These are phyloP conservation scores for Penicillium sp. DNA, from an alignment of 2,329 filamentous ascomycete species.

Conservation along the genomic window DNA sequence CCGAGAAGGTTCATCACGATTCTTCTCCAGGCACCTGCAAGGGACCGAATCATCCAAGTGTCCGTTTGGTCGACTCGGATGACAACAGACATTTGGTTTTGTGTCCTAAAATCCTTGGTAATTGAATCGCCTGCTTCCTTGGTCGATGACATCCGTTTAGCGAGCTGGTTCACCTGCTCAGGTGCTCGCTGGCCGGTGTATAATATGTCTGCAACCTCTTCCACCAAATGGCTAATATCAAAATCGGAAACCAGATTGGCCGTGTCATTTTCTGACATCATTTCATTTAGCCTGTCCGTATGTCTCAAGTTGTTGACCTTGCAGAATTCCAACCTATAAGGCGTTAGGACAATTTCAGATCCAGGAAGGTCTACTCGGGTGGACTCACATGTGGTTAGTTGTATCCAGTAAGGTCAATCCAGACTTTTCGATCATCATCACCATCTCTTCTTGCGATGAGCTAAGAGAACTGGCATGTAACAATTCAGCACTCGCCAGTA, in stretches of 20 bases:
- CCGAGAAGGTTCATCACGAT: slow-evolving; percentile 41
- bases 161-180: slow-evolving; percentile 12
- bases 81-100: slow-evolving; percentile 26
- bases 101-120: not conserved
- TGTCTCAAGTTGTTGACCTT: slow-evolving; percentile 35
- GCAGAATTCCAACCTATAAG: slow-evolving; percentile 32
- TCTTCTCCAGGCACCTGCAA: slow-evolving; percentile 33
- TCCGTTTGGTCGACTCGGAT: slow-evolving; percentile 28
- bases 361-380: not conserved
- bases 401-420: slow-evolving; percentile 53
- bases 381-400: slow-evolving; percentile 35
- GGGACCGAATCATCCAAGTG: slow-evolving; percentile 31
- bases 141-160: slow-evolving; percentile 1
- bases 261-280: slow-evolving; percentile 6
- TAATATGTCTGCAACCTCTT: slow-evolving; percentile 31
- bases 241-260: slow-evolving; percentile 31
- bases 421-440: slow-evolving; percentile 51
- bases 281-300: slow-evolving; percentile 35
- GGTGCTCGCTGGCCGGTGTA: slow-evolving; percentile 29
- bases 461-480: slow-evolving; percentile 46
- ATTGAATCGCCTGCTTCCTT: slow-evolving; percentile 41
- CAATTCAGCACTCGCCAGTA: slow-evolving; percentile 51
- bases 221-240: slow-evolving; percentile 32
- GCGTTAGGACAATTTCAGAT: slow-evolving; percentile 3
- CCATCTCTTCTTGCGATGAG: slow-evolving; percentile 43